Percentiles rank a stretch among this genome's conserved stretches.
Conservation (phyloP, 768 basidiomycete species). For the Rhizopogon rudus region DNA sequence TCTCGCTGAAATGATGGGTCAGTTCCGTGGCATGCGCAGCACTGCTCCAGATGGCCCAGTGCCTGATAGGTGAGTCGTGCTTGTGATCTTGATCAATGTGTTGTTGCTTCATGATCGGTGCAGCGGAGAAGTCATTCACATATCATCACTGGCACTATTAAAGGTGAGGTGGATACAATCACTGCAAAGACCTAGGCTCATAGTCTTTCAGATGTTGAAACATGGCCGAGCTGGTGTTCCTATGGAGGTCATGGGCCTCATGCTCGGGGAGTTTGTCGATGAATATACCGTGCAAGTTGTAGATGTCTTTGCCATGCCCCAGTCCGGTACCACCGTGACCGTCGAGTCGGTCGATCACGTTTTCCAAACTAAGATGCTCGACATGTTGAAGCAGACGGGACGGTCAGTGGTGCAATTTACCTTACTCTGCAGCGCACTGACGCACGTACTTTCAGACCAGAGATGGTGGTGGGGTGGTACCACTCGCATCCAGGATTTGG, state of each 20-base stretch:
- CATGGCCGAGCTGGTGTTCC: conserved; percentile 98
- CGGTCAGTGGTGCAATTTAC: conserved; percentile 47
- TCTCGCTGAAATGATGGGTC: conserved; percentile 45
- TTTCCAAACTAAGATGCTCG: conserved; percentile 97
- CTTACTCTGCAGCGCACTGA: not conserved
- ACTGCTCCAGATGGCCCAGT: conserved; percentile 44
- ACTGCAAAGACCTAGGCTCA: not conserved
- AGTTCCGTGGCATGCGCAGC: conserved; percentile 38
- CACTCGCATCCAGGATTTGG: conserved; percentile 99
- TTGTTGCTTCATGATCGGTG: not conserved
- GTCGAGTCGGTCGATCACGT: conserved; percentile 99
- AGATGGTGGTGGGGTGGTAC: conserved; percentile 99
- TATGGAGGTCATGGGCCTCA: conserved; percentile 99
- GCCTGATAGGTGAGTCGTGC: conserved; percentile 66
- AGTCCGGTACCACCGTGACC: conserved; percentile 94
- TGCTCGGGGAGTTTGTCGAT: conserved; percentile 98
- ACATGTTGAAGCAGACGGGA: conserved; percentile 99
- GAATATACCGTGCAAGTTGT: conserved; percentile 93
- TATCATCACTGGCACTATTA: conserved; percentile 92
- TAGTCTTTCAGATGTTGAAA: conserved; percentile 84
- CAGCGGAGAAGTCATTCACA: conserved; percentile 94
- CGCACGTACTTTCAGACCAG: conserved; percentile 52
- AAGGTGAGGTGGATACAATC: conserved; percentile 54
- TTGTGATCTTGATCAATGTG: conserved; percentile 3
- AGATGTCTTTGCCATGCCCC: conserved; percentile 99